Percentiles rank a stretch among this genome's conserved stretches.
phyloP scores from a whole-genome alignment of 352 stramenopile species.

The Pythium plurisporium region DNA sequence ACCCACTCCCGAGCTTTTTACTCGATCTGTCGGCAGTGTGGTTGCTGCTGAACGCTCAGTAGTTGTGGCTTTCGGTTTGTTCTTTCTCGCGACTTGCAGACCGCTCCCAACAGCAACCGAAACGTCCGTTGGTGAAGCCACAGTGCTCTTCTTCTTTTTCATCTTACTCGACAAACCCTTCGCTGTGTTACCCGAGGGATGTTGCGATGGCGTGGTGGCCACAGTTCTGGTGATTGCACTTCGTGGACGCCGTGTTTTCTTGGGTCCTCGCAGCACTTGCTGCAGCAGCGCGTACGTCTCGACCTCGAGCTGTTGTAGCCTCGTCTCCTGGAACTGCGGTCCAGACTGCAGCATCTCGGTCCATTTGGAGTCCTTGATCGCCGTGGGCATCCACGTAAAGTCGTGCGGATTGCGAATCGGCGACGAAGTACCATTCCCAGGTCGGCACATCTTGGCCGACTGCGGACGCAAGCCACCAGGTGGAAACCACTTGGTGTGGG shows the following conservation, averaged over 20 bases:
- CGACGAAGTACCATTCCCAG: background rate
- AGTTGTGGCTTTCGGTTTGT: background rate
- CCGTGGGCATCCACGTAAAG: constrained; percentile 9
- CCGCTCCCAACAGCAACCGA: constrained; percentile 1
- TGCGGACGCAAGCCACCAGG: background rate
- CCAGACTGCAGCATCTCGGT: constrained; percentile 21
- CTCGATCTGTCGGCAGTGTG: background rate
- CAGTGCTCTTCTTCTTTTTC: background rate
- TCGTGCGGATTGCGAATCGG: background rate
- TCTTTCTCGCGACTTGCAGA: constrained; percentile 8
- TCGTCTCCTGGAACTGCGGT: constrained; percentile 15
- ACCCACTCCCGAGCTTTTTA: background rate
- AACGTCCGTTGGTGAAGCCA: background rate
- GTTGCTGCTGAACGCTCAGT: background rate
- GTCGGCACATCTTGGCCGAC: constrained; percentile 9
- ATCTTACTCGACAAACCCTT: background rate
- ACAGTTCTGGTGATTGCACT: background rate
- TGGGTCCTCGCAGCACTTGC: background rate
- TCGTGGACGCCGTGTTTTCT: background rate
- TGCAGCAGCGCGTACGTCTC: constrained; percentile 21
- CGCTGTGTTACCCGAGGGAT: no score
- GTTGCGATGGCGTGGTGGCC: no score
- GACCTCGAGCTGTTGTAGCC: constrained; percentile 13
- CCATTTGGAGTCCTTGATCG: constrained; percentile 18
- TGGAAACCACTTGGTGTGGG: background rate